These are phyloP conservation scores for Dryas integrifolia DNA, from an alignment of 331 rosid species.

Conservation along the genomic window DNA sequence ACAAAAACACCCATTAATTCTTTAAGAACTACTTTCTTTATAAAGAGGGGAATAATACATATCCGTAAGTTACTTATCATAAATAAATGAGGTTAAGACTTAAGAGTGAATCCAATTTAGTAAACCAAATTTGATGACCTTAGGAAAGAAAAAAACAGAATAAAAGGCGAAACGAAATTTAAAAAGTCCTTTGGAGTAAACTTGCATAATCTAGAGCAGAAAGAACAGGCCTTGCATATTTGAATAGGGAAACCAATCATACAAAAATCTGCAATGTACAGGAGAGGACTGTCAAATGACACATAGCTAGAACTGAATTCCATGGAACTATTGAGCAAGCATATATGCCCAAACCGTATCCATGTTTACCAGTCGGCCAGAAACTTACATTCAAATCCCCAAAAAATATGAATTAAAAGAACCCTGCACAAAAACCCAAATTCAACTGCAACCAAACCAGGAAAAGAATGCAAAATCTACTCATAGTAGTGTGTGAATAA, in stretches of 20 bases:
- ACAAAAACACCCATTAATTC: conserved; percentile 2
- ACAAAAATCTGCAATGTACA: conserved; percentile 49
- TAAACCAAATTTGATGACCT: no score
- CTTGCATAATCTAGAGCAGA: background rate
- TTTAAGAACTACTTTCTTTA: background rate
- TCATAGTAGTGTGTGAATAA: conserved; percentile 20
- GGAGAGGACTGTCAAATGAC: conserved; percentile 36
- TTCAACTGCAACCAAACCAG: conserved; percentile 43
- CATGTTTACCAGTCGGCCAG: conserved; percentile 42
- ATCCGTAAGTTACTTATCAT: no score
- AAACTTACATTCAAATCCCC: conserved; percentile 44
- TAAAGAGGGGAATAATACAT: background rate
- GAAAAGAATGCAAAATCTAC: conserved; percentile 21
- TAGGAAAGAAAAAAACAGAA: background rate
- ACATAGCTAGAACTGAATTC: conserved; percentile 35
- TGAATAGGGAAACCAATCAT: conserved; percentile 30
- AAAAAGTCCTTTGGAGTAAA: background rate
- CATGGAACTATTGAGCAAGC: conserved; percentile 30
- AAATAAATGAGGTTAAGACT: no score
- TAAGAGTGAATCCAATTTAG: no score
- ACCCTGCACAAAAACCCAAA: conserved; percentile 40
- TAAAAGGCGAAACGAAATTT: background rate
- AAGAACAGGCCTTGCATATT: conserved; percentile 18
- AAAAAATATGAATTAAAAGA: conserved; percentile 37
- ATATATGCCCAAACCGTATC: conserved; percentile 26